Evolutionary conservation across 768 basidiomycete species (phyloP), one percentile per base, ranked within the genome.

Genomic region (Tulasnella sp.): DNA sequence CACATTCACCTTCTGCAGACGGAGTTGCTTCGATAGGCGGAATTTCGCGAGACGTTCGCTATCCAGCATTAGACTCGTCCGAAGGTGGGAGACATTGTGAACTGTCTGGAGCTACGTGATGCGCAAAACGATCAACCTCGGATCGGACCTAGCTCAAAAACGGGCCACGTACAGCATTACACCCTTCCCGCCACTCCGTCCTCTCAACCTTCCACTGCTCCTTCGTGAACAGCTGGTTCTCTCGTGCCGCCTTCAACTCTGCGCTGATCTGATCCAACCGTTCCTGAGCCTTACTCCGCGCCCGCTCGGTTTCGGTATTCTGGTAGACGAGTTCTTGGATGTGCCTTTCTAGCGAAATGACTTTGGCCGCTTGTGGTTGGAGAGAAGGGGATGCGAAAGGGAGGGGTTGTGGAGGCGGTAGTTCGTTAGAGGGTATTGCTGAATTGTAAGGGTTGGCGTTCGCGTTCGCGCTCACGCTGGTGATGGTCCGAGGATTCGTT

Each of bases 371-470:
- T 11, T 29, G 17, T 10, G 56, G 56, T 19, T 24, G 24, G 4
- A 46, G 31, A 4, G 56, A 59, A 3, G 56, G 56, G 5, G 56
- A 59, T 4, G 56, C 44, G 10, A 46, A 48, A 25, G 56, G 45
- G n/a, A 59, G 45, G 30, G 56, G 56, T 49, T 59, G 27, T 3
- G 56, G 56, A 3, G 56, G 56, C 11, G 56, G 56, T 17, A 59
- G 56, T 42, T 31, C 9, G 34, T 15, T 15, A 38, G 34, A 38
- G 34, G 5, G 34, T 5, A 38, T 38, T 5, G 7, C 15, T 38
- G 34, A 15, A 15, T 38, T 15, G 34, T 38, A 38, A n/a, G n/a
- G n/a, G n/a, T n/a, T n/a, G n/a, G n/a, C n/a, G n/a, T n/a, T n/a
- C n/a, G n/a, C n/a, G n/a, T 38, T 38, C 34, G 15, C 34, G 34